Evolutionary conservation across 768 basidiomycete genomes (phyloP), one percentile per base, ranked within the genome.

Genomic region (Pholiota microspora): DNA sequence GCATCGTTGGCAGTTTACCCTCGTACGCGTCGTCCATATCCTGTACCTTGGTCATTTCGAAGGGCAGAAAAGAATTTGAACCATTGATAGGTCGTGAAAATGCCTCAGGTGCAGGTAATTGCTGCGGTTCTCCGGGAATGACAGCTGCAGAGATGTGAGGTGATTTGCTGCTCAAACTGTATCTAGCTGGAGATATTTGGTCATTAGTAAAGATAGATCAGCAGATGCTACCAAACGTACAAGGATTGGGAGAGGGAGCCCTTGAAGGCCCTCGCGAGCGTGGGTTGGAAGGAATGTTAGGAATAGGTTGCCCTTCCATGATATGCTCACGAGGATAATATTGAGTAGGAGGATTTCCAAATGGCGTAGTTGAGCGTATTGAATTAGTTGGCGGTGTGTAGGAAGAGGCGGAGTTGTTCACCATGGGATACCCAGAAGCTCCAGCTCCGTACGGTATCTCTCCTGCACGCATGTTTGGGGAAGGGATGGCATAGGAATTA

Each of bases 1-100:
- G 91, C 83, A 93, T 86, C 61, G 83, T 79, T 10, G 89, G 88
- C 35, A 84, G 74, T 13, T 76, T 75, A 36, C 56, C 35, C 18
- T 85, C 81, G 42, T 82, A 77, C 61, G 92, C 80, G 23, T 83
- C 82, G 31, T 92, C 86, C 88, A 93, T 86, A 35, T 89, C 84
- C 62, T 85, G 80, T 46, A 92, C 75, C 69, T 84, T 88, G 74
- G 85, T 83, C 3, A 78, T 71, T 12, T 83, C 82, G 64, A 93
- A 93, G 25, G 82, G 80, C 0, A 83, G 79, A 68, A 85, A 93
- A 6, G 86, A 71, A 56, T 82, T 80, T 16, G 81, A 78, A 28
- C 78, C 78, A 62, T 88, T 90, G 38, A 87, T 78, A 13, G 86
- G 84, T 42, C 90, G 85, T 10, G 78, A 80, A 72, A 92, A 92